A percentile compares a stretch with the other conserved stretches of the same genome.
Conservation (phyloP, 148 eudicot genomes). For the Heliamphora exappendiculata region DNA sequence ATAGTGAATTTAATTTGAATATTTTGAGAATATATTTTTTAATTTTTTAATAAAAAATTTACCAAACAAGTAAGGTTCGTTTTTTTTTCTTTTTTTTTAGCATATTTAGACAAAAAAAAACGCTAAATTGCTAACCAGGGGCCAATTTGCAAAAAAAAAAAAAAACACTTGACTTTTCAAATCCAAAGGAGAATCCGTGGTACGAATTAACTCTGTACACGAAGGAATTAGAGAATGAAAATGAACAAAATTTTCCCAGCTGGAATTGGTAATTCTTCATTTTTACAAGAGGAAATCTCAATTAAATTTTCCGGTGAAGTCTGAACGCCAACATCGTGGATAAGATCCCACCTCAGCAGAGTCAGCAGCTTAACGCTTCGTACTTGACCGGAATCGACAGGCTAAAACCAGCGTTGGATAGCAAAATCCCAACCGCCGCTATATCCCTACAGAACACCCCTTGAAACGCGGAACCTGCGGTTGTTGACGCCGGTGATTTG, state of each 20-base stretch:
- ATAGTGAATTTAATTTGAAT: too few species aligned
- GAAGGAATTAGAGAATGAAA: neutral
- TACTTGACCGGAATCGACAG: slow-evolving; percentile 69
- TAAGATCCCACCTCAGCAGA: neutral
- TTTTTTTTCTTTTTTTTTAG: too few species aligned
- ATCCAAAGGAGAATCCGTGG: too few species aligned
- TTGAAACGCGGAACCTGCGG: slow-evolving; percentile 41
- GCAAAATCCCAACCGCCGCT: slow-evolving; percentile 68
- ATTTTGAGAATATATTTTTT: too few species aligned
- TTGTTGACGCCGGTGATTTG: slow-evolving; percentile 12
- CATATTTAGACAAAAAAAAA: too few species aligned
- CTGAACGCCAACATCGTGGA: neutral
- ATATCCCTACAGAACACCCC: slow-evolving; percentile 93
- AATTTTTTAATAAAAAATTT: too few species aligned
- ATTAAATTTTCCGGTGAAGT: slow-evolving; percentile 12
- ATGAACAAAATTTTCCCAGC: slow-evolving; percentile 44
- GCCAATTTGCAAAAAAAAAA: too few species aligned
- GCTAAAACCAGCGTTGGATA: slow-evolving; percentile 70
- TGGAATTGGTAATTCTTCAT: slow-evolving; percentile 1
- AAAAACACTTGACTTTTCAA: too few species aligned
- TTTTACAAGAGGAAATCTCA: slow-evolving; percentile 31
- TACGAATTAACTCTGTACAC: slow-evolving; percentile 27
- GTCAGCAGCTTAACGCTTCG: slow-evolving; percentile 80
- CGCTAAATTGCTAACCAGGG: too few species aligned
- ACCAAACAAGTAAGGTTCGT: too few species aligned